A percentile compares a stretch with the other conserved stretches of the same genome.
phyloP scores from a whole-genome alignment of 2,329 filamentous ascomycete species.

The Raffaelea deltoideospora region DNA sequence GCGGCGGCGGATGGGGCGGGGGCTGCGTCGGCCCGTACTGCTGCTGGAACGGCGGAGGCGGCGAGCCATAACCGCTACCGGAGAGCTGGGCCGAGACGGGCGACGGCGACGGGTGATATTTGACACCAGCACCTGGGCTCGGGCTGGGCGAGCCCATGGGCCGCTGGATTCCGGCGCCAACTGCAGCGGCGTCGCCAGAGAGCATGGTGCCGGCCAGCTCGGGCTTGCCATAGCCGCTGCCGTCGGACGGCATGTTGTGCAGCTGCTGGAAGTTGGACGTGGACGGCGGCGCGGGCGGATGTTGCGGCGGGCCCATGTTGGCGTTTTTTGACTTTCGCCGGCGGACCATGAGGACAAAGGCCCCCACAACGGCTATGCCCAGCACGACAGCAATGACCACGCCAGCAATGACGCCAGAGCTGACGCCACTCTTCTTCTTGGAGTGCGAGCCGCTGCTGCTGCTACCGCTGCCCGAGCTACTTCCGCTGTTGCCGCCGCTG shows the following conservation, averaged over 20 bases:
- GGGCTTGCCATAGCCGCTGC: constrained; percentile 16
- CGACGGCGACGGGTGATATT: constrained; percentile 11
- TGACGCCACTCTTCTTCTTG: constrained; percentile 16
- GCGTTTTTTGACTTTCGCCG: too few relatives aligned
- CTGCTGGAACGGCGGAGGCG: constrained; percentile 13
- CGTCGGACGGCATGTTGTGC: constrained; percentile 5
- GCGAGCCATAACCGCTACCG: neutral
- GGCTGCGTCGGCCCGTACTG: neutral
- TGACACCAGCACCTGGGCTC: constrained; percentile 16
- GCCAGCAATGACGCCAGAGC: constrained; percentile 20
- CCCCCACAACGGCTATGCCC: constrained; percentile 15
- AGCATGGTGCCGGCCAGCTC: constrained; percentile 15
- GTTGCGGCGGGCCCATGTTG: too few relatives aligned
- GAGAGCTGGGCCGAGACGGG: constrained; percentile 13
- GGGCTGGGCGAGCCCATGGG: constrained; percentile 10
- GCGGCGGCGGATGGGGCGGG: neutral
- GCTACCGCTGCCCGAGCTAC: constrained; percentile 3
- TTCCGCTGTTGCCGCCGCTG: constrained; percentile 2
- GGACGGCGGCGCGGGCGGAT: too few relatives aligned
- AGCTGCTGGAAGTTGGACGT: constrained; percentile 8
- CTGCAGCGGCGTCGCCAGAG: constrained; percentile 4
- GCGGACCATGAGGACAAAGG: constrained; percentile 21
- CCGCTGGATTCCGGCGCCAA: too few relatives aligned
- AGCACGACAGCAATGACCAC: constrained; percentile 16
- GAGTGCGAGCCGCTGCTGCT: constrained; percentile 2